Conservation (phyloP, 805 yeast species). For the Brettanomyces naardenensis region DNA sequence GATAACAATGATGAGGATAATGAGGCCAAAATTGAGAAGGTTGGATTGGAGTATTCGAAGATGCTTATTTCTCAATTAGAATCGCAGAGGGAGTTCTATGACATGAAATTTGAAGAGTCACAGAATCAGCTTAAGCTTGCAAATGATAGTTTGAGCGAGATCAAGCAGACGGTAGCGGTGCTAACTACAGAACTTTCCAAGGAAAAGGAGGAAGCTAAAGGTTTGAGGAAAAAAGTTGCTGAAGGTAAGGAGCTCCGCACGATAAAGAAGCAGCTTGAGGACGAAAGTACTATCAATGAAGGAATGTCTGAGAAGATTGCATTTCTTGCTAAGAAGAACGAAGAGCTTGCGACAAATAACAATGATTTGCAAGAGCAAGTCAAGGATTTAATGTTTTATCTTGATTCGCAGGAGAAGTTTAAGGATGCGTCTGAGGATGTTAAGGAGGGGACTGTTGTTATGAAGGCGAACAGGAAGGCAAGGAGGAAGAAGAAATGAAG, state of each 20-base stretch:
- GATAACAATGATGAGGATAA: constrained; percentile 8
- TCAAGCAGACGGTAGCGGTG: constrained; percentile 19
- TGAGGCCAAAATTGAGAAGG: constrained; percentile 43
- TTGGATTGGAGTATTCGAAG: constrained; percentile 73
- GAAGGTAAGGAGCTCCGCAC: constrained; percentile 14
- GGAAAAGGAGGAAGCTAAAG: constrained; percentile 4
- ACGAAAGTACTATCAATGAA: constrained; percentile 39
- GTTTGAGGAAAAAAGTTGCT: constrained; percentile 10
- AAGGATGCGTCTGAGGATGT: constrained; percentile 66
- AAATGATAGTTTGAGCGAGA: constrained; percentile 19
- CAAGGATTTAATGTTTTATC: constrained; percentile 70
- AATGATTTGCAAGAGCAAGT: constrained; percentile 54
- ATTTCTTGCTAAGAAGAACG: constrained; percentile 25
- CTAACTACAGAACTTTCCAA: background rate
- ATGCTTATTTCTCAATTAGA: constrained; percentile 73
- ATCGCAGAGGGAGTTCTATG: constrained; percentile 80
- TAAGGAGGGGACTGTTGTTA: constrained; percentile 58
- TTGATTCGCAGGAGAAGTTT: constrained; percentile 67
- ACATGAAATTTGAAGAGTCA: constrained; percentile 35
- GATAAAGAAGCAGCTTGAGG: constrained; percentile 27
- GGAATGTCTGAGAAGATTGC: constrained; percentile 34
- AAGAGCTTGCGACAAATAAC: constrained; percentile 30
- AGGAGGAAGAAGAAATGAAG: constrained; percentile 6
- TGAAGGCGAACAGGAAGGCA: constrained; percentile 20
- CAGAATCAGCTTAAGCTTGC: constrained; percentile 12